Percentiles rank a stretch among this genome's conserved stretches.
These are phyloP conservation scores for Fraxinus greggii DNA, from an alignment of 305 asterid species.

Conservation along the genomic window DNA sequence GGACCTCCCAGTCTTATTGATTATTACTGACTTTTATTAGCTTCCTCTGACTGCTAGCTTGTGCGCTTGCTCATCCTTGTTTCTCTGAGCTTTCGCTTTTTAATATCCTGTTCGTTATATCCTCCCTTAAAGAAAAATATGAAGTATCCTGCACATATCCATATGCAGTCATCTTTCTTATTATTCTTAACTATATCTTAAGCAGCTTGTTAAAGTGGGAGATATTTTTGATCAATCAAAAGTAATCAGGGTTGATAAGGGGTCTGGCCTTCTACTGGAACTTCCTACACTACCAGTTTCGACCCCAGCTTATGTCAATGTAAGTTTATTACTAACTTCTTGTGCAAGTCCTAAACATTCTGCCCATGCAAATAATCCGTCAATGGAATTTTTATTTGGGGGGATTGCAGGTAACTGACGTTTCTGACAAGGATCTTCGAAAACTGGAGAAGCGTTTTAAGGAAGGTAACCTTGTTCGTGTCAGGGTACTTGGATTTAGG, in stretches of 20 bases:
- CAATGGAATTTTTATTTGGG: constrained; percentile 16
- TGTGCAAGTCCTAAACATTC: neutral
- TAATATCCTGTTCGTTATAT: neutral
- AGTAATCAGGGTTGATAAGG: constrained; percentile 85
- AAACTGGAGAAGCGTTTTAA: constrained; percentile 75
- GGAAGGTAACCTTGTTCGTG: constrained; percentile 72
- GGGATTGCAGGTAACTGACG: constrained; percentile 59
- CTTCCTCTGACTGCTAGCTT: constrained; percentile 17
- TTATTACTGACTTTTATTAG: neutral
- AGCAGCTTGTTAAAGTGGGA: constrained; percentile 82
- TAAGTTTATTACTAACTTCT: constrained; percentile 36
- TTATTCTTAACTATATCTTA: constrained; percentile 25
- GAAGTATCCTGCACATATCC: neutral
- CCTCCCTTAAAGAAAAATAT: neutral
- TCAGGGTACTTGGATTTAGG: constrained; percentile 77
- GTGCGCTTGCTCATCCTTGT: neutral
- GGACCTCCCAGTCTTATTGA: constrained; percentile 6
- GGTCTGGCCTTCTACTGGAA: constrained; percentile 76
- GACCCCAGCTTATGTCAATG: constrained; percentile 88
- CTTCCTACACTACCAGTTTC: constrained; percentile 70
- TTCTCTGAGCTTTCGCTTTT: neutral
- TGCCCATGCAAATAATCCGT: constrained; percentile 22
- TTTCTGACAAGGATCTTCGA: constrained; percentile 71
- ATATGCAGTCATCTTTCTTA: neutral
- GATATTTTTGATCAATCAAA: constrained; percentile 80